phyloP scores from a whole-genome alignment of 495 filamentous ascomycete species.

The Aeminium ludgeri region DNA sequence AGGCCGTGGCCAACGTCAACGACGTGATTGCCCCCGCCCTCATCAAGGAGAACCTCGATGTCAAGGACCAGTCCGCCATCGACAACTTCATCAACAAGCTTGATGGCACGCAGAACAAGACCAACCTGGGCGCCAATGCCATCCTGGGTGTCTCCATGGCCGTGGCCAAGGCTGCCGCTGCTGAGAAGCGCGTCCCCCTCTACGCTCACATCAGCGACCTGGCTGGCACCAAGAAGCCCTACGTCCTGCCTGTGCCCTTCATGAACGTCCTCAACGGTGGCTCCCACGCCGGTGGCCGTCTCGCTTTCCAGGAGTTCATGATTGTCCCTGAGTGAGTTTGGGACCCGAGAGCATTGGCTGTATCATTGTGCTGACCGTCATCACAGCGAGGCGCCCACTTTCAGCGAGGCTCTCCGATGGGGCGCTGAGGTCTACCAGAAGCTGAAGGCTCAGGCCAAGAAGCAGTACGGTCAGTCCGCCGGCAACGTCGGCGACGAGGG shows the following conservation, averaged over 20 bases:
- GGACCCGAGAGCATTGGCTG: background rate
- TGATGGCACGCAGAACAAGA: constrained; percentile 95
- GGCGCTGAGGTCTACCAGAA: constrained; percentile 95
- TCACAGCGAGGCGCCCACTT: constrained; percentile 45
- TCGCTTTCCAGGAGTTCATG: constrained; percentile 99
- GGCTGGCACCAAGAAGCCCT: constrained; percentile 98
- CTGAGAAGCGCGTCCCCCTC: constrained; percentile 94
- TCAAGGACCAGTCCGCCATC: constrained; percentile 88
- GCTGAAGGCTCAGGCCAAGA: constrained; percentile 94
- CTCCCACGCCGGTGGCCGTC: constrained; percentile 93
- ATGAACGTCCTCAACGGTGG: constrained; percentile 99
- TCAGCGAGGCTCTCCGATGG: constrained; percentile 90
- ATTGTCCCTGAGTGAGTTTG: constrained; percentile 69
- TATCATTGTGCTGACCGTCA: constrained; percentile 13
- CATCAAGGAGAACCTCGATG: constrained; percentile 85
- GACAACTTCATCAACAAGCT: constrained; percentile 92
- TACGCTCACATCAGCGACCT: constrained; percentile 98
- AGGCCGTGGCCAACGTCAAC: constrained; percentile 96
- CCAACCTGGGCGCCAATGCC: constrained; percentile 93
- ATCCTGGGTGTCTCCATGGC: constrained; percentile 94
- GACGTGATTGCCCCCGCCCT: constrained; percentile 73
- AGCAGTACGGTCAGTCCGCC: constrained; percentile 97
- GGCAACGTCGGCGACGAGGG: constrained; percentile 99
- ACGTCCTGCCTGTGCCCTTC: constrained; percentile 97
- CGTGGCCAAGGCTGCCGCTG: constrained; percentile 93